phyloP scores from a whole-genome alignment of 176 grass and related monocot species.

The Raddia guianensis region DNA sequence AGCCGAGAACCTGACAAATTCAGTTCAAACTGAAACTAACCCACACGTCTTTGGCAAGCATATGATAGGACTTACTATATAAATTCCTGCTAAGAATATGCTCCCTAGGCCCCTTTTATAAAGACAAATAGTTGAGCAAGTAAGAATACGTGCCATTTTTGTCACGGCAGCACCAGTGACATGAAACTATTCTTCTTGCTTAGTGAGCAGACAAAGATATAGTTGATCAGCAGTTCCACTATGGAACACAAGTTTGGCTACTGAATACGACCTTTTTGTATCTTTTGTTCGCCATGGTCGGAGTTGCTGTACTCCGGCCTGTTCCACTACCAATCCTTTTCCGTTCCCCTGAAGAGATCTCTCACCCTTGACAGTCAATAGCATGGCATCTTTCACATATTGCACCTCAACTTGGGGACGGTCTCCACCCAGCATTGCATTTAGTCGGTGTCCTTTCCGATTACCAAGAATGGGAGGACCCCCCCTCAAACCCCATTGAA shows the following conservation, averaged over 20 bases:
- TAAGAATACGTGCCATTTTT: conserved; percentile 6
- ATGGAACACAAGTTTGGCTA: conserved; percentile 3
- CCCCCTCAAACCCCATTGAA: not conserved
- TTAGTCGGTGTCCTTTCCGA: not conserved
- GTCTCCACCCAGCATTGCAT: not conserved
- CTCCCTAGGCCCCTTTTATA: not conserved
- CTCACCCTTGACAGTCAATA: not conserved
- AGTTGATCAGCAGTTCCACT: conserved; percentile 13
- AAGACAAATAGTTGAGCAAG: not conserved
- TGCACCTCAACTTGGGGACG: not conserved
- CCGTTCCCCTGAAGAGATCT: conserved; percentile 5
- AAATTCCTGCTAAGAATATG: conserved; percentile 7
- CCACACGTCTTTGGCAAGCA: not conserved
- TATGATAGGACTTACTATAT: not conserved
- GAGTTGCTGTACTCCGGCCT: not conserved
- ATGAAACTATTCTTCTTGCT: not conserved
- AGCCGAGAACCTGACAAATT: not conserved
- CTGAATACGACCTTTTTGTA: conserved; percentile 26
- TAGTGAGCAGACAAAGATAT: not conserved
- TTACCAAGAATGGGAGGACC: not conserved
- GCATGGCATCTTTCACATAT: conserved; percentile 33
- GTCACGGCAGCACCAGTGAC: not conserved
- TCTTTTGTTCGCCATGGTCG: not conserved
- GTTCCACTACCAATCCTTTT: conserved; percentile 3
- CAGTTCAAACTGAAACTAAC: not conserved